A percentile compares a stretch with the other conserved stretches of the same genome.
phyloP scores from a whole-genome alignment of 495 filamentous ascomycete species.

The Apodospora peruviana region DNA sequence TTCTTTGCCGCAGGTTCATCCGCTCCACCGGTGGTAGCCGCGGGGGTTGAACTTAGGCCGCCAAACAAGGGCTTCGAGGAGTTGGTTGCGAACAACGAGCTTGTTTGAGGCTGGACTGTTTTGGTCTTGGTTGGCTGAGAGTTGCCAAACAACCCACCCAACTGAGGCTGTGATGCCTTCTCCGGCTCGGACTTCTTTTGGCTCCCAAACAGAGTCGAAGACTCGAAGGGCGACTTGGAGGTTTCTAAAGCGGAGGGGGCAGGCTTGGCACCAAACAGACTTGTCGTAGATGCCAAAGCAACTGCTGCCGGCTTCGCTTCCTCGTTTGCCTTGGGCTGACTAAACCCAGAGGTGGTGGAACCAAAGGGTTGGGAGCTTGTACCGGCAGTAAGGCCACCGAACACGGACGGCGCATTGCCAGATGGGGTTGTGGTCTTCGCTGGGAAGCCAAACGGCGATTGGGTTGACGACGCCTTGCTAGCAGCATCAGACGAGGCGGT shows the following conservation, averaged over 20 bases:
- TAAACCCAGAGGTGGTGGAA: slow-evolving; percentile 6
- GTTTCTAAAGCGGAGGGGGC: slow-evolving; percentile 9
- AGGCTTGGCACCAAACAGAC: slow-evolving; percentile 18
- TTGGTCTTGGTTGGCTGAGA: slow-evolving; percentile 15
- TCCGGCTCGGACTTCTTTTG: slow-evolving; percentile 21
- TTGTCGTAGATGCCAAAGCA: slow-evolving; percentile 9
- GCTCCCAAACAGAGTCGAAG: slow-evolving; percentile 40
- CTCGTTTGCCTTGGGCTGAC: slow-evolving; percentile 15
- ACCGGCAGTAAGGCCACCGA: slow-evolving; percentile 15
- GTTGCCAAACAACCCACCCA: slow-evolving; percentile 25
- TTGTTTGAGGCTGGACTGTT: slow-evolving; percentile 10
- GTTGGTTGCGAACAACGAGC: slow-evolving; percentile 24
- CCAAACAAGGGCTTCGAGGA: slow-evolving; percentile 17
- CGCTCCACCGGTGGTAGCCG: no score
- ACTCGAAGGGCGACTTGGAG: slow-evolving; percentile 30
- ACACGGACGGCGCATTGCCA: slow-evolving; percentile 17
- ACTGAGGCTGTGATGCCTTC: slow-evolving; percentile 14
- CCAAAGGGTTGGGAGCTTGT: slow-evolving; percentile 16
- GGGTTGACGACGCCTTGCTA: no score
- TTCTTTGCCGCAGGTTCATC: neutral
- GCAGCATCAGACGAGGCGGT: no score
- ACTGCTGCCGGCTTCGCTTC: slow-evolving; percentile 12
- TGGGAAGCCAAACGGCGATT: slow-evolving; percentile 9
- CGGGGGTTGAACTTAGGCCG: no score
- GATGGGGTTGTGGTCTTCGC: slow-evolving; percentile 16